Conservation (phyloP, 129 eudicot species). For the Flaveria sonorensis region DNA sequence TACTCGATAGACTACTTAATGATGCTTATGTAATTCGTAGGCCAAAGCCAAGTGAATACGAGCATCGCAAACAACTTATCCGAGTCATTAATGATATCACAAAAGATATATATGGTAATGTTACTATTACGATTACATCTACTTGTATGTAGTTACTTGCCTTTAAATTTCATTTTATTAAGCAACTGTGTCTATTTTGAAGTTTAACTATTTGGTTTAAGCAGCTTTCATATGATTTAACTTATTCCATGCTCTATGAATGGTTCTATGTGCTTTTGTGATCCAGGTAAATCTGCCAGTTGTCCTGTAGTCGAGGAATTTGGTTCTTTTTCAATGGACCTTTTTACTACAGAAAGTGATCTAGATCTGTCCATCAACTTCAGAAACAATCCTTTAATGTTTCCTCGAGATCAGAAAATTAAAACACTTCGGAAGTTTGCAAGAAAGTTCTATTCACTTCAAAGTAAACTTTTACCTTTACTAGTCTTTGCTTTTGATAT, state of each 20-base stretch:
- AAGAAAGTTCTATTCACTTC: slow-evolving; percentile 68
- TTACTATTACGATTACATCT: background rate
- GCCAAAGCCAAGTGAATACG: slow-evolving; percentile 74
- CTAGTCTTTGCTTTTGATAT: slow-evolving; percentile 17
- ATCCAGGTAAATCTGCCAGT: slow-evolving; percentile 48
- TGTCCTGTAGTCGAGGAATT: slow-evolving; percentile 78
- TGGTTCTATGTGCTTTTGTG: slow-evolving; percentile 4
- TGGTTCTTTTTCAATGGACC: slow-evolving; percentile 94
- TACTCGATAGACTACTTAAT: slow-evolving; percentile 51
- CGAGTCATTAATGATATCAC: slow-evolving; percentile 83
- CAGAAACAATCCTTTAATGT: slow-evolving; percentile 34
- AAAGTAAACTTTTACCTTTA: slow-evolving; percentile 50
- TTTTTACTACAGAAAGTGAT: slow-evolving; percentile 80
- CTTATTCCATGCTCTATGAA: background rate
- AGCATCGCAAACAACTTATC: slow-evolving; percentile 58
- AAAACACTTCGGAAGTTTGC: slow-evolving; percentile 81
- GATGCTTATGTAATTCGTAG: slow-evolving; percentile 57
- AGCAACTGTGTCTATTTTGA: background rate
- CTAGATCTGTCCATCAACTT: slow-evolving; percentile 90
- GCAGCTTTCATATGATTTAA: background rate
- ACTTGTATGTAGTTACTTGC: background rate
- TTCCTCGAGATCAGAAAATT: slow-evolving; percentile 66
- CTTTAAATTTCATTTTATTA: background rate
- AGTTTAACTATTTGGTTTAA: background rate
- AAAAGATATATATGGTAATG: slow-evolving; percentile 74